Evolutionary conservation across 2,329 filamentous ascomycete genomes (phyloP).

Genomic region (Blastomyces emzantsi): DNA sequence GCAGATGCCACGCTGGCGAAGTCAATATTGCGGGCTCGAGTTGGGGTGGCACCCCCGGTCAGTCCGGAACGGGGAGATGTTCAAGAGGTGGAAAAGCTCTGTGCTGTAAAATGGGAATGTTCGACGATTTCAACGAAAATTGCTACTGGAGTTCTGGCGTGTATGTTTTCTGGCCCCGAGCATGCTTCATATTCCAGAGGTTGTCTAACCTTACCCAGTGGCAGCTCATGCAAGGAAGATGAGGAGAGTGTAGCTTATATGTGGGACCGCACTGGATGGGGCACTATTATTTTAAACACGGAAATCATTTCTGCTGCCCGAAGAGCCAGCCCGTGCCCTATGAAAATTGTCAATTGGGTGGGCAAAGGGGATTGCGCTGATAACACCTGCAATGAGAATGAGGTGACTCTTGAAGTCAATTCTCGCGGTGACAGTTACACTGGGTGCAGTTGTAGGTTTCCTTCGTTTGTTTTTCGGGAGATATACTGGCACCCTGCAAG

Average conservation of each 20-base stretch:
- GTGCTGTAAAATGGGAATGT: conserved; percentile 6
- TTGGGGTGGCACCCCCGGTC: conserved; percentile 4
- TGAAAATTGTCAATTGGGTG: conserved; percentile 4
- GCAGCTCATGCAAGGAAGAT: conserved; percentile 1
- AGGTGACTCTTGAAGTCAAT: not conserved
- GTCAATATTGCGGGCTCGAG: conserved; percentile 7
- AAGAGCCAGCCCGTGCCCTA: conserved; percentile 3
- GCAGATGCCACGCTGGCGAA: conserved; percentile 16
- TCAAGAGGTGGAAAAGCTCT: not conserved
- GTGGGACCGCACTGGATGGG: conserved; percentile 3
- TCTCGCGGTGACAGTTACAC: conserved; percentile 1
- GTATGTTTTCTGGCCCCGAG: not conserved
- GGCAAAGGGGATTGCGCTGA: not conserved
- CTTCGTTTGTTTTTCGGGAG: too few relatives aligned
- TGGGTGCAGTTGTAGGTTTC: not conserved
- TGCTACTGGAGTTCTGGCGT: conserved; percentile 5
- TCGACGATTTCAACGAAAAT: not conserved
- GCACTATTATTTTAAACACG: conserved; percentile 3
- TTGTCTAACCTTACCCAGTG: not conserved
- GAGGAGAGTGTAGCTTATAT: conserved; percentile 1
- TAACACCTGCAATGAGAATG: conserved; percentile 1
- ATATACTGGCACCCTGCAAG: not conserved
- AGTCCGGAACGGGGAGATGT: not conserved
- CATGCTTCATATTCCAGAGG: not conserved
- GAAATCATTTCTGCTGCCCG: not conserved